Base-by-base conservation (phyloP, 225 moss, liverwort and hornwort species). In the Physcomitrellopsis africana region DNA sequence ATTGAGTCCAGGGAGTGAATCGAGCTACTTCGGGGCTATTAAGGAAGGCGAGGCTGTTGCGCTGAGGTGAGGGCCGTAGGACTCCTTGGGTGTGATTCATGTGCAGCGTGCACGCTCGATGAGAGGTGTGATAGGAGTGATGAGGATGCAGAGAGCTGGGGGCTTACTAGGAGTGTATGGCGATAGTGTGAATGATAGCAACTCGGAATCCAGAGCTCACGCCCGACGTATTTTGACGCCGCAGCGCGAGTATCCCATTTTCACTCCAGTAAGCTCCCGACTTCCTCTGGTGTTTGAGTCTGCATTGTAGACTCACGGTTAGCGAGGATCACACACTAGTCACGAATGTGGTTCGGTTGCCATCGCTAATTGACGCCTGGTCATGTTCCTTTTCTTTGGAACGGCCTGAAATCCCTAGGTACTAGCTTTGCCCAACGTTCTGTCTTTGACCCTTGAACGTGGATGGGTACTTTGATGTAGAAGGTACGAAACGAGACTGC, bases 231-330 rank as follows among this genome's bases (percentile, higher is more conserved):
- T 73, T 22, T 63, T 79, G 23, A 76, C 84, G 12, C 84, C 81
- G 4, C 76, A 69, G 57, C 76, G 52, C 62, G 87, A 84, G 78
- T 87, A 81, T 65, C 87, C 84, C 22, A 87, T 87, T 64, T 87
- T 87, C 73, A 87, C 87, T 58, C 87, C 87, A 26, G 87, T 87
- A 84, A 84, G 81, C 73, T 62, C 9, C 18, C 72, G n/a, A 6
- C 37, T 68, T 42, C 22, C 45, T 66, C 61, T 27, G 14, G 47
- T 29, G 26, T 19, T 32, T 59, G 67, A 41, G 27, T 11, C 13
- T 26, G 57, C 14, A 75, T 46, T 32, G 13, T 10, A 10, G 6
- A 5, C 32, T 57, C 49, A 20, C 46, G 23, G n/a, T 37, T 7
- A n/a, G 70, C 61, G 17, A 53, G 53, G 53, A 13, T 11, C 11